Evolutionary conservation across 2,329 filamentous ascomycete species (phyloP), one percentile per base, ranked within the genome.

Genomic region (Dothistroma septosporum): DNA sequence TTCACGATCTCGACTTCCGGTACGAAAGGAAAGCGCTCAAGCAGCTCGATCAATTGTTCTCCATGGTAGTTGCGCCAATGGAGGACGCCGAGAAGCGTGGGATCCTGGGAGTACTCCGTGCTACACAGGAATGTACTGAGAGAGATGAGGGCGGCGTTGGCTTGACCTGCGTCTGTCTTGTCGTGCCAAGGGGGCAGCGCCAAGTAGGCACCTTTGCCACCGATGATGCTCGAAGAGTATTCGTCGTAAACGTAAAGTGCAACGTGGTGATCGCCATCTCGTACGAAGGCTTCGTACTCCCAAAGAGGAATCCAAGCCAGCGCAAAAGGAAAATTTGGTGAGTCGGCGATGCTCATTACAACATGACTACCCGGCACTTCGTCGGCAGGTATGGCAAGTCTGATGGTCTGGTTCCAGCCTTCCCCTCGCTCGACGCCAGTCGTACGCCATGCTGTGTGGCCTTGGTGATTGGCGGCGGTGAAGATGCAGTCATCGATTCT

Each of bases 1-100:
- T 97, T 99, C 64, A 99, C 94, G 35, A 99, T 90, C 76, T 99
- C 95, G 59, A 97, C 96, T 73, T 99, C 94, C 0, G 94, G 90
- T 0, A 99, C 92, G 67, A 97, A 97, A 21, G 92, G 87, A 53
- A 97, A 85, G 66, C 92, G 87, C 72, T 89, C 89, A 47, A 99
- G 78, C 0, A 96, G 79, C 24, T 86, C 82, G 0, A 90, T 81
- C 1, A 97, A 81, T 37, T 92, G 86, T 31, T 87, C 86, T 50
- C 87, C 83, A 0, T 87, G 81, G 31, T 70, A 69, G 12, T 68
- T 66, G 9, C 70, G 70, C 94, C 94, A 97, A 68, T 88, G 90
- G 35, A 97, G 77, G 28, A 99, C 80, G 16, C 91, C 89, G 19
- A 97, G 79, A 11, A 99, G 84, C 16, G 89, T 85, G 59, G 92